Evolutionary conservation across 1,284 basidiomycete species (phyloP).

Genomic region (Rhodotorula sp.): DNA sequence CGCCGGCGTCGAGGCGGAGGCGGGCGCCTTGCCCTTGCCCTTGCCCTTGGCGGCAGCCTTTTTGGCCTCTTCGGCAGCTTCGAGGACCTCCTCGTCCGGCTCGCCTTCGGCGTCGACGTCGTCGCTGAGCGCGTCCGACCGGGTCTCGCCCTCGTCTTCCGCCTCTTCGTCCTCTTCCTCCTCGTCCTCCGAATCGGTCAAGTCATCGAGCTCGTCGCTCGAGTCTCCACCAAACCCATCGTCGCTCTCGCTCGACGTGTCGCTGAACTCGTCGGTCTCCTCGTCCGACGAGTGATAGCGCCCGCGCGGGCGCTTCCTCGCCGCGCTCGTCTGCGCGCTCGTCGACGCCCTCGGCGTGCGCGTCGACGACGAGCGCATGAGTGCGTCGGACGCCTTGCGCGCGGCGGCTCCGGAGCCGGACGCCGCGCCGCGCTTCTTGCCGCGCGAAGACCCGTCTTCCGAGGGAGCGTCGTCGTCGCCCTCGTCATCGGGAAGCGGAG

Average conservation of each 20-base stretch:
- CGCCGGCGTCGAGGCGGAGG: not conserved
- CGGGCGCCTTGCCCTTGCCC: conserved; percentile 1
- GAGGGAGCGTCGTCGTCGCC: too few relatives aligned
- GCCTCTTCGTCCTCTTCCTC: not conserved
- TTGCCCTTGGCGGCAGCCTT: not conserved
- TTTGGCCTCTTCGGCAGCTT: not conserved
- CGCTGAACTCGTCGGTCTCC: conserved; percentile 2
- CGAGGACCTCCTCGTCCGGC: not conserved
- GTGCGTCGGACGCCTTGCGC: not conserved
- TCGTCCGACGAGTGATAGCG: conserved; percentile 1
- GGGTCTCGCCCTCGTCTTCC: not conserved
- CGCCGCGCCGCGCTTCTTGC: too few relatives aligned
- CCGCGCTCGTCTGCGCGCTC: not conserved
- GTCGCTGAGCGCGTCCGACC: not conserved
- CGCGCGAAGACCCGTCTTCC: not conserved
- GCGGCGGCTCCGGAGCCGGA: too few relatives aligned
- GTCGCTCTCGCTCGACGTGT: not conserved
- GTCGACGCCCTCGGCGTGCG: not conserved
- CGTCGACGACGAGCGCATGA: not conserved
- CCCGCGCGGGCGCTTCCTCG: not conserved
- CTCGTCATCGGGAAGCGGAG: too few relatives aligned
- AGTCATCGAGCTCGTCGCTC: conserved; percentile 9
- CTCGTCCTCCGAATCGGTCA: conserved; percentile 1
- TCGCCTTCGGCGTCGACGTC: conserved; percentile 6
- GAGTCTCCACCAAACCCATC: not conserved